Conservation (phyloP, 2,329 filamentous ascomycete species). For the Colletotrichum tropicicola region DNA sequence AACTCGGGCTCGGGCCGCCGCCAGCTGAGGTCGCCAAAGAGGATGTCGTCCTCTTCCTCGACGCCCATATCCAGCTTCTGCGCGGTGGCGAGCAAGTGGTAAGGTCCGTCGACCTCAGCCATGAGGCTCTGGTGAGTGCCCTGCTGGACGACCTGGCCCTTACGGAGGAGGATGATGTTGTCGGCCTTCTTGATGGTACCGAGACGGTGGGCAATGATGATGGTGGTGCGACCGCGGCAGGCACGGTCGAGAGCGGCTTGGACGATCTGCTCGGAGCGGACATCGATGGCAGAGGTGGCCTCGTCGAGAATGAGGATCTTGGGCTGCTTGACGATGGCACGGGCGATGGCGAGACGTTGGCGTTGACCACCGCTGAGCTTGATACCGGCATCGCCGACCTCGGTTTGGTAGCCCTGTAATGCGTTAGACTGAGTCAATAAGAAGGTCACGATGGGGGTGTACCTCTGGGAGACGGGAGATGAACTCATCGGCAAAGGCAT, state of each 20-base stretch:
- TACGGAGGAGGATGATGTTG: slow-evolving; percentile 65
- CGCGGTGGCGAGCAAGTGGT: slow-evolving; percentile 51
- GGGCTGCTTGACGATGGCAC: slow-evolving; percentile 65
- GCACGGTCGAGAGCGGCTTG: slow-evolving; percentile 58
- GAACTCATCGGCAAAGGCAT: slow-evolving; percentile 63
- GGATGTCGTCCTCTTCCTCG: slow-evolving; percentile 23
- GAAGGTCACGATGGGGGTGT: slow-evolving; percentile 39
- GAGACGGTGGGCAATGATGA: slow-evolving; percentile 65
- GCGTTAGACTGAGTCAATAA: slow-evolving; percentile 13
- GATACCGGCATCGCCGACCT: slow-evolving; percentile 71
- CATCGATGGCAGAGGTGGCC: slow-evolving; percentile 69
- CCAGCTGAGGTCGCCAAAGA: slow-evolving; percentile 32
- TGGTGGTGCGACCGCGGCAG: slow-evolving; percentile 63
- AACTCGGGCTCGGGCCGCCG: slow-evolving; percentile 16
- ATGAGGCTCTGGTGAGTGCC: slow-evolving; percentile 66
- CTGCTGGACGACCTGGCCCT: slow-evolving; percentile 63
- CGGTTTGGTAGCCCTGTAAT: slow-evolving; percentile 62
- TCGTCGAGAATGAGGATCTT: slow-evolving; percentile 69
- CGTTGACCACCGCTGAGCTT: slow-evolving; percentile 74
- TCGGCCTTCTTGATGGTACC: slow-evolving; percentile 64
- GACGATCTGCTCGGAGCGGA: slow-evolving; percentile 61
- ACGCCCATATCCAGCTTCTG: slow-evolving; percentile 33
- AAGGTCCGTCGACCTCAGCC: slow-evolving; percentile 47
- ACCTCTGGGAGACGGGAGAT: slow-evolving; percentile 56
- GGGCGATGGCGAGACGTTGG: slow-evolving; percentile 67